Conservation (phyloP, 2,329 filamentous ascomycete species). For the Aspergillus calidoustus region DNA sequence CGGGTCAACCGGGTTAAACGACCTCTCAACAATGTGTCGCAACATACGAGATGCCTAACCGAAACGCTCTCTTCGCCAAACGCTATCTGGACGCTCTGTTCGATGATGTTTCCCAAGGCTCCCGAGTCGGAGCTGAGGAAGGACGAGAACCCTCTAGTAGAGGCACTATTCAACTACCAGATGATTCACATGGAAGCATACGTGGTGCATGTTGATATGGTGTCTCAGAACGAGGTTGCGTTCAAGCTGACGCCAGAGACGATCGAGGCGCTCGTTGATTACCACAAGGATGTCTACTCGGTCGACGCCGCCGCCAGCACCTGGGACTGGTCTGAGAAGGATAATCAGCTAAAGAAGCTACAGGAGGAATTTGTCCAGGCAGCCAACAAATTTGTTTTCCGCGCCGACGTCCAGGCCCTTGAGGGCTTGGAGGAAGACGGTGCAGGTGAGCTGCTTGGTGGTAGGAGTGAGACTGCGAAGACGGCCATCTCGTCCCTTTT, state of each 20-base stretch:
- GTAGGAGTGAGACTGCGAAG: constrained; percentile 93
- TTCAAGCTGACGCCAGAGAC: constrained; percentile 96
- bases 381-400: constrained; percentile 95
- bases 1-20: constrained; percentile 96
- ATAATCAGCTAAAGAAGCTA: constrained; percentile 92
- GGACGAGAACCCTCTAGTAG: constrained; percentile 80
- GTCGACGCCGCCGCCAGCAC: constrained; percentile 86
- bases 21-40: constrained; percentile 92
- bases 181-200: constrained; percentile 94
- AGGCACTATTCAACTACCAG: constrained; percentile 91
- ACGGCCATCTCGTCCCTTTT: constrained; percentile 81
- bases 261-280: constrained; percentile 90
- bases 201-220: constrained; percentile 99
- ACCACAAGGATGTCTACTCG: constrained; percentile 95
- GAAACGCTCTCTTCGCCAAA: constrained; percentile 88
- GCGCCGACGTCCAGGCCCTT: constrained; percentile 82
- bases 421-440: constrained; percentile 97
- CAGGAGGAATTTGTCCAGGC: constrained; percentile 96
- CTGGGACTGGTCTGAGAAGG: constrained; percentile 96
- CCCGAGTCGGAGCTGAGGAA: constrained; percentile 82
- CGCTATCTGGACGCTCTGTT: constrained; percentile 93
- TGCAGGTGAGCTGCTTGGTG: constrained; percentile 87
- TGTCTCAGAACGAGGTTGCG: constrained; percentile 93
- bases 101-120: constrained; percentile 88
- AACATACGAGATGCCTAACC: constrained; percentile 93